Evolutionary conservation across 2,329 filamentous ascomycete species (phyloP), one percentile per base, ranked within the genome.

Genomic region (Penicillium nordicum): DNA sequence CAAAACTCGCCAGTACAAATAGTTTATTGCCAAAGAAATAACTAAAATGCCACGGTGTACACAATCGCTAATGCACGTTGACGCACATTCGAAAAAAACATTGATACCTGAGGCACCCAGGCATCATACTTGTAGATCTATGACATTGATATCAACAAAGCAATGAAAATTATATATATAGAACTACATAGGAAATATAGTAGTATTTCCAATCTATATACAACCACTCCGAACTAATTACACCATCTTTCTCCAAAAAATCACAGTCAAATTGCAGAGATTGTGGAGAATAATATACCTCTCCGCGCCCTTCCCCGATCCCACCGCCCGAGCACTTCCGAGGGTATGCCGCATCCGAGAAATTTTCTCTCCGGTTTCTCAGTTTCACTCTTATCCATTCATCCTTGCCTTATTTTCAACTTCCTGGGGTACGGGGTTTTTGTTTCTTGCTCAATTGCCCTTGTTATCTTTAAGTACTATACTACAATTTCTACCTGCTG

Each of bases 281-380:
- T 23, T 52, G 53, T 62, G 57, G 62, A 61, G 64, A 57, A 61
- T 40, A 51, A 52, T 38, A 42, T 51, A 46, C 50, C 63, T 62
- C 61, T 63, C 57, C 61, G 63, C 58, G 56, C 55, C 11, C 48
- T 68, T 58, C 60, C 56, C 59, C 61, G 64, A 63, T 63, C 62
- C 65, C 66, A 68, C 65, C 67, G 65, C 71, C 72, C 72, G 72
- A 73, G 67, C 68, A 63, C 67, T 71, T 71, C 72, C 72, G 74
- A 72, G 63, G 65, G 68, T 70, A 70, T 70, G 68, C 73, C 72
- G 72, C 65, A 67, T 68, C 72, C 69, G 69, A 70, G 70, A 75
- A 75, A 75, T 74, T 76, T 75, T 75, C 72, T 72, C 64, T 60
- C 62, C 60, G 57, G 56, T 58, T 63, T 65, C 60, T 57, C 65